Conservation (phyloP, 169 alveolate genomes). For the Cystoisospora suis region DNA sequence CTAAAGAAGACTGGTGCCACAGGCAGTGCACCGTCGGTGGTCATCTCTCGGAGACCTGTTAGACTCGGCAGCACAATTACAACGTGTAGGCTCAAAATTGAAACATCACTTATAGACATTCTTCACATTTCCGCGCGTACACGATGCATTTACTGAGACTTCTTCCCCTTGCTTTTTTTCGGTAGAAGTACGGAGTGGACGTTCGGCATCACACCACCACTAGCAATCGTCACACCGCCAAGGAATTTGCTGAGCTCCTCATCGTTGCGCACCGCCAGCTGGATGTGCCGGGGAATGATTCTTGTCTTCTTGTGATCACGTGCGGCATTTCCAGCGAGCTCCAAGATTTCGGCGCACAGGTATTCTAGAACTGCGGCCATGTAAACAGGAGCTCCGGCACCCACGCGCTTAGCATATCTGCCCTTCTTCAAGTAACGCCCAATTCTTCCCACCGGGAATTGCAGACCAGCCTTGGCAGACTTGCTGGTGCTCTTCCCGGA, state of each 20-base stretch:
- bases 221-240: slow-evolving; percentile 96
- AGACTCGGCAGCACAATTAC: neutral
- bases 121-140: neutral
- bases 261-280: slow-evolving; percentile 97
- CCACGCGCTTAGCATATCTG: slow-evolving; percentile 96
- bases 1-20: neutral
- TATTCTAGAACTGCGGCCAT: slow-evolving; percentile 98
- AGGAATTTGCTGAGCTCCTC: slow-evolving; percentile 97
- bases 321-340: slow-evolving; percentile 98
- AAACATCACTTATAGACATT: neutral
- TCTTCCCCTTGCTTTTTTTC: slow-evolving; percentile 77
- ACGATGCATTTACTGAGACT: slow-evolving; percentile 40
- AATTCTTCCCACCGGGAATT: slow-evolving; percentile 99
- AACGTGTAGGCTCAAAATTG: neutral
- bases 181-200: slow-evolving; percentile 96
- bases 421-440: slow-evolving; percentile 97
- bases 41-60: neutral
- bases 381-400: slow-evolving; percentile 82
- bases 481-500: slow-evolving; percentile 88
- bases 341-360: slow-evolving; percentile 97
- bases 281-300: slow-evolving; percentile 98
- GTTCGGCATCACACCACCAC: slow-evolving; percentile 98
- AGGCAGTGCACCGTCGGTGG: neutral
- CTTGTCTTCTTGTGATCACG: slow-evolving; percentile 97
- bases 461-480: slow-evolving; percentile 98